Conservation (phyloP, 140 eudicot genomes). For the Oenanthe javanica region DNA sequence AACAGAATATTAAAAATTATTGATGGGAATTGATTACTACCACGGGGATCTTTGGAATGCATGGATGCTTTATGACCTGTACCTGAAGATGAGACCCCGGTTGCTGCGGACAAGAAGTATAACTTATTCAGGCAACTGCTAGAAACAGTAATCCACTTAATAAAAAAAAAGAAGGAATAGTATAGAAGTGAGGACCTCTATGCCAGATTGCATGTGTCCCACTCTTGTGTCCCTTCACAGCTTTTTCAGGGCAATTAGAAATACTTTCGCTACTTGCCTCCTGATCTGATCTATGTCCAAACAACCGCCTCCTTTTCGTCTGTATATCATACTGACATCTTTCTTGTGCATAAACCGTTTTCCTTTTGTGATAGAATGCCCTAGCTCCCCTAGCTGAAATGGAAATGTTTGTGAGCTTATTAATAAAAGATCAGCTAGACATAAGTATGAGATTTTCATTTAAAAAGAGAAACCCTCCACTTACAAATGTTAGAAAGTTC, state of each 20-base stretch:
- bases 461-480: slow-evolving; percentile 16
- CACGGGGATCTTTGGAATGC: slow-evolving; percentile 42
- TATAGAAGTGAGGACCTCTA: slow-evolving; percentile 34
- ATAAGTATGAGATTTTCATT: not conserved
- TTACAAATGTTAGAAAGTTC: slow-evolving; percentile 57
- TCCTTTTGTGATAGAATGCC: slow-evolving; percentile 41
- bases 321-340: slow-evolving; percentile 37
- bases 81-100: slow-evolving; percentile 29
- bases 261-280: slow-evolving; percentile 71
- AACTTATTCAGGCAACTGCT: not conserved
- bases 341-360: slow-evolving; percentile 35
- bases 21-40: slow-evolving; percentile 19
- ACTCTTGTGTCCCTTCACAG: slow-evolving; percentile 28
- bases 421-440: slow-evolving; percentile 9
- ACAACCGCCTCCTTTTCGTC: slow-evolving; percentile 57
- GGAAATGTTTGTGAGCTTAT: slow-evolving; percentile 2
- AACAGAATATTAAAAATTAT: not conserved
- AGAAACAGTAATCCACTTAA: slow-evolving; percentile 3
- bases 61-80: slow-evolving; percentile 24
- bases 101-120: slow-evolving; percentile 28
- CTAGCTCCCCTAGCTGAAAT: slow-evolving; percentile 50
- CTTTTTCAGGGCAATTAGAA: slow-evolving; percentile 51
- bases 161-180: not conserved
- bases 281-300: slow-evolving; percentile 41
- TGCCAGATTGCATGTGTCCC: slow-evolving; percentile 23